Conservation (phyloP, 805 yeast species). For the Candida ponderosae region DNA sequence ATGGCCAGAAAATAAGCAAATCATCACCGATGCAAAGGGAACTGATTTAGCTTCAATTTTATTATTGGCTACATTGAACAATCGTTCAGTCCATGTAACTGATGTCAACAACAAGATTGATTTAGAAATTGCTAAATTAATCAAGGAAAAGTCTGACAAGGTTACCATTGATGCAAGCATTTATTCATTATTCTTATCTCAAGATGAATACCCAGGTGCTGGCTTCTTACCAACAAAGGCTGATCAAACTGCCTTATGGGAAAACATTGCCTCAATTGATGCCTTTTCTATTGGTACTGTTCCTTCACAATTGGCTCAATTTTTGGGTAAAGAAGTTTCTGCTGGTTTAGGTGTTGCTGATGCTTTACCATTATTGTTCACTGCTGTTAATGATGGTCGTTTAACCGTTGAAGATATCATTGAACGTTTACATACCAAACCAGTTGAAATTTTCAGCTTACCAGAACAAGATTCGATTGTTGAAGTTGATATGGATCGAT, state of each 20-base stretch:
- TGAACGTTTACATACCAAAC: slow-evolving; percentile 69
- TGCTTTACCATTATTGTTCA: slow-evolving; percentile 71
- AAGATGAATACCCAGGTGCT: slow-evolving; percentile 64
- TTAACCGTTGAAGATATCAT: slow-evolving; percentile 69
- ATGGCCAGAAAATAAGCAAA: slow-evolving; percentile 82
- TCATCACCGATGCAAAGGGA: slow-evolving; percentile 86
- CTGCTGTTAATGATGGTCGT: slow-evolving; percentile 70
- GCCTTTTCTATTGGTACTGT: slow-evolving; percentile 79
- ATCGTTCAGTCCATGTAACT: slow-evolving; percentile 80
- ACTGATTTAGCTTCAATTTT: slow-evolving; percentile 90
- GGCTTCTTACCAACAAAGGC: slow-evolving; percentile 68
- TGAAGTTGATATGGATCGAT: slow-evolving; percentile 79
- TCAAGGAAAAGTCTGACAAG: slow-evolving; percentile 70
- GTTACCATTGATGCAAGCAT: slow-evolving; percentile 90
- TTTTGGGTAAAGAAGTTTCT: slow-evolving; percentile 47
- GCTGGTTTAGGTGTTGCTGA: slow-evolving; percentile 78
- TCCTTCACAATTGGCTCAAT: slow-evolving; percentile 67
- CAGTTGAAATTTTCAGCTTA: slow-evolving; percentile 73
- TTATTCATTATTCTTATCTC: slow-evolving; percentile 68
- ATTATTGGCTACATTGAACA: slow-evolving; percentile 81
- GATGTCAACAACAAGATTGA: slow-evolving; percentile 79
- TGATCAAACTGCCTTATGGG: slow-evolving; percentile 83
- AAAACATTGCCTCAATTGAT: slow-evolving; percentile 61
- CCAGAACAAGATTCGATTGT: slow-evolving; percentile 74
- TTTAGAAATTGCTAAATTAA: slow-evolving; percentile 73